Percentiles rank a stretch among this genome's conserved stretches.
These are phyloP conservation scores for Teunomyces panamensis DNA, from an alignment of 805 yeast species.

Conservation along the genomic window DNA sequence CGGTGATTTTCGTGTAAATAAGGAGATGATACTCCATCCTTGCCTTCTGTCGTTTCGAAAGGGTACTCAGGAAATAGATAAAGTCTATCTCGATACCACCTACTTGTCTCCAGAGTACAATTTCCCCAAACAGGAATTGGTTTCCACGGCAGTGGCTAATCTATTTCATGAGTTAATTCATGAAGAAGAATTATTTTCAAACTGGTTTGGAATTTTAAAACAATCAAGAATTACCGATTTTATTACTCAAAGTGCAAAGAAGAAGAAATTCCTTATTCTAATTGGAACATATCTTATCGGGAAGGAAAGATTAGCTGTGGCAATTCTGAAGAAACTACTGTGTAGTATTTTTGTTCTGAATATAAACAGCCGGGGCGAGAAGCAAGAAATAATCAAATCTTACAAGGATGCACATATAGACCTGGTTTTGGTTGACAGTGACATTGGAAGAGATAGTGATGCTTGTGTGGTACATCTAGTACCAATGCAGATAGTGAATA, in stretches of 20 bases:
- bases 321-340: conserved; percentile 50
- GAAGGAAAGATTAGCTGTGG: conserved; percentile 79
- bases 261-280: conserved; percentile 50
- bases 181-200: conserved; percentile 19
- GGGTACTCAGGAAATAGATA: conserved; percentile 39
- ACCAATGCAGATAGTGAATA: conserved; percentile 56
- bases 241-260: conserved; percentile 15
- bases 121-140: conserved; percentile 75
- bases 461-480: conserved; percentile 59
- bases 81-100: conserved; percentile 85
- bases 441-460: conserved; percentile 45
- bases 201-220: conserved; percentile 32
- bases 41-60: conserved; percentile 19
- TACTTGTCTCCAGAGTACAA: conserved; percentile 71
- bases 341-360: conserved; percentile 56
- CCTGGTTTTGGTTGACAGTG: conserved; percentile 25
- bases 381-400: conserved; percentile 38
- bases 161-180: conserved; percentile 43
- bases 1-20: conserved; percentile 85
- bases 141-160: conserved; percentile 57
- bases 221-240: conserved; percentile 43
- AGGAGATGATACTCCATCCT: conserved; percentile 45
- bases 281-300: conserved; percentile 93
- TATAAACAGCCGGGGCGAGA: conserved; percentile 43
- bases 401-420: conserved; percentile 45